Conservation (phyloP, 768 basidiomycete species). For the Hirschioporus abietinus region DNA sequence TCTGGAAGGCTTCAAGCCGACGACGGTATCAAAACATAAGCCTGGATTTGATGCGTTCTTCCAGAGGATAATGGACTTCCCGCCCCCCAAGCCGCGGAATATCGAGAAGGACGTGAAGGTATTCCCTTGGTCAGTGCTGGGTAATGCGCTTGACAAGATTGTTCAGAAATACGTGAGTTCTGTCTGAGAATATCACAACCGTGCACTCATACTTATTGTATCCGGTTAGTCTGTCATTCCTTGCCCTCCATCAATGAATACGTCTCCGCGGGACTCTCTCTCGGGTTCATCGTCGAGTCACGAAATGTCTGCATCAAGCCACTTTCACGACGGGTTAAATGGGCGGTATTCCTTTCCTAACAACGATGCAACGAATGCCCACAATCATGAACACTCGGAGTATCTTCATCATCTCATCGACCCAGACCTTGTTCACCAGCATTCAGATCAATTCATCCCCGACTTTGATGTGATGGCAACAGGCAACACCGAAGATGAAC, state of each 20-base stretch:
- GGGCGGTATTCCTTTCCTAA: not conserved
- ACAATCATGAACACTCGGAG: not conserved
- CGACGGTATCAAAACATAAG: constrained; percentile 85
- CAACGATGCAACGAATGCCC: not conserved
- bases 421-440: not conserved
- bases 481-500: not conserved
- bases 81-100: constrained; percentile 88
- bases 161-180: constrained; percentile 75
- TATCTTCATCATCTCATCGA: not conserved
- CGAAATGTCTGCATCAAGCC: not conserved
- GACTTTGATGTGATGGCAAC: not conserved
- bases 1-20: constrained; percentile 87
- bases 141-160: constrained; percentile 71
- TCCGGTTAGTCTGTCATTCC: not conserved
- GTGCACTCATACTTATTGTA: not conserved
- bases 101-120: constrained; percentile 97
- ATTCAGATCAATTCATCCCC: not conserved
- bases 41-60: constrained; percentile 82
- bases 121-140: constrained; percentile 70
- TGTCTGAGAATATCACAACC: not conserved
- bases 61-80: constrained; percentile 94
- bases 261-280: not conserved
- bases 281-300: not conserved
- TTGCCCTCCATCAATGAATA: not conserved
- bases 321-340: not conserved